Evolutionary conservation across 768 basidiomycete genomes (phyloP), one percentile per base, ranked within the genome.

Genomic region (Russula emetica): DNA sequence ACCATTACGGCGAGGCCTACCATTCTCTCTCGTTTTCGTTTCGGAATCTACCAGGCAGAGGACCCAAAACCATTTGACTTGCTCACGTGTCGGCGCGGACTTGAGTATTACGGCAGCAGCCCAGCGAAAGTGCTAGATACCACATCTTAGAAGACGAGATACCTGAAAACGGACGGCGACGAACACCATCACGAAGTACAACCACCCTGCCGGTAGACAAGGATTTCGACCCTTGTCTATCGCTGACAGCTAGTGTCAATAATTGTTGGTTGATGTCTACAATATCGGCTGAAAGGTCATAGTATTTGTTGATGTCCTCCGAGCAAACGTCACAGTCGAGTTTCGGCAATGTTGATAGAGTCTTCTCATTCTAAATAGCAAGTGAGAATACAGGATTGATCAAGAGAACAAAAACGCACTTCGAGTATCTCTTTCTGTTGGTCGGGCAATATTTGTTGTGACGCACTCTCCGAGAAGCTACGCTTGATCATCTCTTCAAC

Each of bases 401-500:
- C 7, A 24, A 55, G 22, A 40, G 10, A 13, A 57, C 71, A 82
- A 70, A 65, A 45, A 10, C 55, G 8, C 26, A 92, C 96, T 79
- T 96, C 87, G 2, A 79, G 73, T 26, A 98, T 90, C 72, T 88
- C 84, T 73, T 88, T 86, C 74, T 98, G 94, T 66, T 98, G 92
- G 60, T 96, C 94, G 5, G 97, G 97, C 34, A 98, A 77, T 50
- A 98, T 78, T 44, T 88, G 81, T 71, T 99, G 97, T 0, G 97
- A 90, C 1, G 94, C 87, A 72, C 98, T 98, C 77, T 99, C 97
- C 20, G 97, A 98, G 75, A 99, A 99, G 73, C 92, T 94, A 44
- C 97, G 83, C 74, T 98, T 98, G 72, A 99, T 98, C 97, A 99
- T 99, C 75, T 99, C 97, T 72, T 99, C 97, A 20, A 98, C 96